These are phyloP conservation scores for Polychaeton citri DNA, from an alignment of 2,329 filamentous ascomycete genomes.

Conservation along the genomic window DNA sequence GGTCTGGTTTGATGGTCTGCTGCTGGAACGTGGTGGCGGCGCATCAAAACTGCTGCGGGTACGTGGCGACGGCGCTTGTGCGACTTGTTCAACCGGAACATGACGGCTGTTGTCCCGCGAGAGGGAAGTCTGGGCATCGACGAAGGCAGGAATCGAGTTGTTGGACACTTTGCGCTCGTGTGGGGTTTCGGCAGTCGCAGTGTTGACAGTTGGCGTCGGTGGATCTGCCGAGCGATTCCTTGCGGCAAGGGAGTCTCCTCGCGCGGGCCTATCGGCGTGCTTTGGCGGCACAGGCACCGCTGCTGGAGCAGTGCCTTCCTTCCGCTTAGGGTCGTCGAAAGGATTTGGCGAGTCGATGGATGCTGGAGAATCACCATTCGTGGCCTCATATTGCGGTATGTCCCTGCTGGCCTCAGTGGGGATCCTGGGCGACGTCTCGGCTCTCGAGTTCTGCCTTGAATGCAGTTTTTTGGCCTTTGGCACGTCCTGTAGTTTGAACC, in stretches of 20 bases:
- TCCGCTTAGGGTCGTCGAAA: conserved; percentile 24
- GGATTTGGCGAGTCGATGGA: conserved; percentile 25
- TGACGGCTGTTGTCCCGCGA: conserved; percentile 13
- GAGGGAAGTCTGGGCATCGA: conserved; percentile 20
- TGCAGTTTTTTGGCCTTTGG: conserved; percentile 49
- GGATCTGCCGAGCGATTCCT: conserved; percentile 15
- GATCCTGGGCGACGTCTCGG: conserved; percentile 27
- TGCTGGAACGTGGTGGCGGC: conserved; percentile 34
- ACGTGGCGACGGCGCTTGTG: conserved; percentile 11
- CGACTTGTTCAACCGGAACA: conserved; percentile 4
- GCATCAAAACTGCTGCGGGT: conserved; percentile 27
- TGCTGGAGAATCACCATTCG: conserved; percentile 21
- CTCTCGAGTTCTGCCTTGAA: conserved; percentile 33
- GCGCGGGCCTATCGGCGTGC: conserved; percentile 35
- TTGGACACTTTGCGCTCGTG: conserved; percentile 27
- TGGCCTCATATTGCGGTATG: neutral
- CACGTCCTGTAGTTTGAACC: conserved; percentile 68
- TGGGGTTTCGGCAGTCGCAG: conserved; percentile 17
- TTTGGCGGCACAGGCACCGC: conserved; percentile 24
- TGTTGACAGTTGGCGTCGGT: conserved; percentile 26
- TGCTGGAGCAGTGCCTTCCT: conserved; percentile 14
- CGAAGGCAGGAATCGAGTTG: conserved; percentile 21
- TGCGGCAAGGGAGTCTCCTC: conserved; percentile 46
- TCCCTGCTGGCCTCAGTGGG: conserved; percentile 23
- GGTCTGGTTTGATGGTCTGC: conserved; percentile 30